phyloP scores from a whole-genome alignment of 2,329 filamentous ascomycete genomes.

The Botryotinia calthae region DNA sequence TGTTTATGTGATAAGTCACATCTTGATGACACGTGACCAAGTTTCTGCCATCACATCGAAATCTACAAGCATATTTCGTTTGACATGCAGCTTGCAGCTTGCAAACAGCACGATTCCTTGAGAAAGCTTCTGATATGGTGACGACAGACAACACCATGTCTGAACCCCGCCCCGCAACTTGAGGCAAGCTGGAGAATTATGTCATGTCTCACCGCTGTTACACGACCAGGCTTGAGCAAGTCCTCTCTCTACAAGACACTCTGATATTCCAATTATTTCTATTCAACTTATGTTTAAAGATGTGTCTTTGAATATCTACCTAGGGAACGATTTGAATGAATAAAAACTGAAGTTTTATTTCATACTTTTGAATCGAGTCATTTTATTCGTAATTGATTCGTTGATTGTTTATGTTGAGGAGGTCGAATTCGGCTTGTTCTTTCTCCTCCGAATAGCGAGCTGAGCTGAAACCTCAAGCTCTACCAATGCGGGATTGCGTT shows the following conservation, averaged over 20 bases:
- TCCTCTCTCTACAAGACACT: neutral
- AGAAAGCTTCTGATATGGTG: neutral
- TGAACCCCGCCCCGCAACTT: neutral
- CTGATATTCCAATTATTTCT: neutral
- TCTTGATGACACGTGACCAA: neutral
- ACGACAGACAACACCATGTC: neutral
- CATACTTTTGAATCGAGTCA: neutral
- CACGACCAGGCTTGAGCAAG: neutral
- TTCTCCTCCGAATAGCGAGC: neutral
- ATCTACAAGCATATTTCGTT: neutral
- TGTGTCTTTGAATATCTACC: neutral
- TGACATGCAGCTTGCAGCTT: neutral
- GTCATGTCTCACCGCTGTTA: neutral
- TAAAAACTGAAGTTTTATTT: neutral
- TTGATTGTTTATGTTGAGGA: neutral
- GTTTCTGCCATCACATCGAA: neutral
- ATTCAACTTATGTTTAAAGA: neutral
- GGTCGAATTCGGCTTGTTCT: neutral
- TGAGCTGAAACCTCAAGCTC: slow-evolving; percentile 1
- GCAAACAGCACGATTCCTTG: neutral
- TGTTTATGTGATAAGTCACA: neutral
- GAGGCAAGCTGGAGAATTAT: neutral
- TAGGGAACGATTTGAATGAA: neutral
- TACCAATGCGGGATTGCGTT: neutral
- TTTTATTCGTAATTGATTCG: neutral